Evolutionary conservation across 495 filamentous ascomycete genomes (phyloP), one percentile per base, ranked within the genome.

Genomic region (Penicillium canariense): DNA sequence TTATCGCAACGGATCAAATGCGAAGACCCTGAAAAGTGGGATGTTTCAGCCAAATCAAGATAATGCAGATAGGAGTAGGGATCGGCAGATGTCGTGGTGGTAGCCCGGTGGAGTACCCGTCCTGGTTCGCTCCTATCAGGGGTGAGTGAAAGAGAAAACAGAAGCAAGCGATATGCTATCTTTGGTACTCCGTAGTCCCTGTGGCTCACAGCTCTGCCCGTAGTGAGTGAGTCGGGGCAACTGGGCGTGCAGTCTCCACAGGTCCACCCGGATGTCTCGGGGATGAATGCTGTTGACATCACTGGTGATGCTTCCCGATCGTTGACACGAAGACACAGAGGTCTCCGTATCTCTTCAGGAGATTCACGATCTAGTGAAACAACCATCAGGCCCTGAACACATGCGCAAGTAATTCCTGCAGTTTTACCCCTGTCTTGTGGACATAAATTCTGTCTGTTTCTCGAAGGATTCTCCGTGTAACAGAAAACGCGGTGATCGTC

Each of bases 21-120:
- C 28, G 42, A 55, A 44, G 52, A 56, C 48, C 47, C 52, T 55
- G 58, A 49, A 30, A 42, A 34, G 53, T 50, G 44, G 43, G 49
- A 26, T 22, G 58, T 61, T 56, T 61, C 58, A 61, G 50, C 15
- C 30, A 56, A 43, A 43, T 47, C 36, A 47, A 42, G n/a, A 11
- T 53, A 25, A 28, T 26, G 45, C 38, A 32, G 26, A 50, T 17
- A 46, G 38, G 22, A 61, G 53, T 40, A 56, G 54, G 28, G 58
- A 61, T 61, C 58, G 50, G 50, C 58, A 15, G 27, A 10, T 5
- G 25, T 18, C 6, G 8, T 30, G 14, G 20, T 26, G 34, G 48
- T 14, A 17, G 2, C 9, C 25, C 36, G 23, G 49, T 43, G 49
- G 36, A 51, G 35, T 39, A 14, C 10, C 3, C 15, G 4, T 28